Evolutionary conservation across 1,284 basidiomycete species (phyloP), one percentile per base, ranked within the genome.

Genomic region (Veloporphyrellus conicus): DNA sequence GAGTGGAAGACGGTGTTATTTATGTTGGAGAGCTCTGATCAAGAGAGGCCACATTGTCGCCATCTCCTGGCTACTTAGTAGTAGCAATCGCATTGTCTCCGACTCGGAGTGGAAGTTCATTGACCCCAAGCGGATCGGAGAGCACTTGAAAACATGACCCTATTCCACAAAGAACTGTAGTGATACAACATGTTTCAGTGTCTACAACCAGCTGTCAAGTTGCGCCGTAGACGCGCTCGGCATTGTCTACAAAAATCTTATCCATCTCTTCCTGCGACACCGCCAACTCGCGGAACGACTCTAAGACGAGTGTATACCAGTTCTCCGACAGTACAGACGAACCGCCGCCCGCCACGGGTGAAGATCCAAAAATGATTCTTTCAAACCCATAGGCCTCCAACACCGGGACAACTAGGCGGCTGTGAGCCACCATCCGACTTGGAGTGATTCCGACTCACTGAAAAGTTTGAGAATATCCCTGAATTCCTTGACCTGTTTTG

Each of bases 381-480:
- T 79, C 71, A 48, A 75, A 79, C 9, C 79, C 79, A 58, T 81
- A 82, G 3, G 79, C 80, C 55, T 82, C 79, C 52, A 93, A 75
- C 14, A 87, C 85, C 14, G 85, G 88, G 11, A 81, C 83, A 52
- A 90, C 88, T 90, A 53, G 9, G 14, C 5, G 33, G 11, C 23
- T 7, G 44, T 54, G 35, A 54, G 51, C 42, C 15, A 34, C 15
- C 20, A 18, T 23, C 14, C 14, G 20, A 16, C 12, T 34, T 15
- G 27, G 32, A 18, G 32, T 53, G 57, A 19, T 54, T 18, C 46
- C 16, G 45, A 85, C 90, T 69, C 64, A 93, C 90, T 71, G 69
- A 90, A 94, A 80, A 93, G 89, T 74, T 90, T 91, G 64, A 93
- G 78, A 41, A 89, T 77, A 42, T 84, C 75, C 67, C 87, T 89